These are phyloP conservation scores for Xylaria cubensis DNA, from an alignment of 495 filamentous ascomycete species.

Conservation along the genomic window DNA sequence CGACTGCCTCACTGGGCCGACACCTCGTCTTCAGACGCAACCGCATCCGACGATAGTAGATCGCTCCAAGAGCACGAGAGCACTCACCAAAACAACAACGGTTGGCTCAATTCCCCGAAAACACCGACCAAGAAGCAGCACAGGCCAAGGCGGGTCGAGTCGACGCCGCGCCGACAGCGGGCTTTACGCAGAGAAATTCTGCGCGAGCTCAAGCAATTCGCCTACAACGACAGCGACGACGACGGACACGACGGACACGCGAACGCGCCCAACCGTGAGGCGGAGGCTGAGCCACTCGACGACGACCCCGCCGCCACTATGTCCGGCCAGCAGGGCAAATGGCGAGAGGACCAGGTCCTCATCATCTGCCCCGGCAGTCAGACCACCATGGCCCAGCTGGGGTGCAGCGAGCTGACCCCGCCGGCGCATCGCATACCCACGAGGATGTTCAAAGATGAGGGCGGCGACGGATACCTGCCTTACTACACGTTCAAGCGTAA, in stretches of 20 bases:
- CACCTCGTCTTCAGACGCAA: constrained; percentile 19
- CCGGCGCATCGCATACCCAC: constrained; percentile 81
- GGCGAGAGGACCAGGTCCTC: constrained; percentile 61
- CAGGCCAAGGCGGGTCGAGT: neutral
- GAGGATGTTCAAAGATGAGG: constrained; percentile 89
- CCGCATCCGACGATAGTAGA: constrained; percentile 8
- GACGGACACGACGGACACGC: neutral
- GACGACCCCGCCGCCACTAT: constrained; percentile 37
- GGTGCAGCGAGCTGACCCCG: constrained; percentile 90
- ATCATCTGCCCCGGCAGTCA: constrained; percentile 95
- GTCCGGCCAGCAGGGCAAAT: constrained; percentile 56
- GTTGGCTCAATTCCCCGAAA: neutral
- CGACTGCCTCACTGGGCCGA: constrained; percentile 20
- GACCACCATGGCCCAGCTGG: constrained; percentile 91
- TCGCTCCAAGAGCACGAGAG: neutral
- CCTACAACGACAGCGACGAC: neutral
- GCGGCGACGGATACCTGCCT: constrained; percentile 81
- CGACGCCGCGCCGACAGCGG: constrained; percentile 23
- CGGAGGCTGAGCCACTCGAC: neutral
- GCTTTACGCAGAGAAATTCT: constrained; percentile 19
- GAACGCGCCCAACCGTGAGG: neutral
- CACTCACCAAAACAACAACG: neutral
- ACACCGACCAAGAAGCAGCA: neutral
- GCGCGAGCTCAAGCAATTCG: constrained; percentile 13
- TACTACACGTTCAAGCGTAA: constrained; percentile 76